These are phyloP conservation scores for Streptanthus diversifolius DNA, from an alignment of 345 rosid genomes.

Conservation along the genomic window DNA sequence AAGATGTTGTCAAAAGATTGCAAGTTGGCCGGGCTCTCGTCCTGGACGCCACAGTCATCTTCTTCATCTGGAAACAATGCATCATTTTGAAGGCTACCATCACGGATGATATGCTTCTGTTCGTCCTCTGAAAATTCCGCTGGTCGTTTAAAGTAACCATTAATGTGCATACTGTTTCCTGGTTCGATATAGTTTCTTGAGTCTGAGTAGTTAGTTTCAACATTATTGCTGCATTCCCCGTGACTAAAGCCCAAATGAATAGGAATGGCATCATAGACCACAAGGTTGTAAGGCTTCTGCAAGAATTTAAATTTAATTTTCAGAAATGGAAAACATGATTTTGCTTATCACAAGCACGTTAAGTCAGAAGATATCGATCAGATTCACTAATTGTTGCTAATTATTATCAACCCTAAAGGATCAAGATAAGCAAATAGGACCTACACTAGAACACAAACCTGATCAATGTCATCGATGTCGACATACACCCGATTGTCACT, in stretches of 20 bases:
- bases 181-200: constrained; percentile 8
- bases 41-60: constrained; percentile 37
- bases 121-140: constrained; percentile 42
- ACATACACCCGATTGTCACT: constrained; percentile 43
- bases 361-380: neutral
- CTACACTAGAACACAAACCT: constrained; percentile 44
- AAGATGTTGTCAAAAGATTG: constrained; percentile 46
- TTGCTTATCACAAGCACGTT: no score
- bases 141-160: constrained; percentile 21
- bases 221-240: constrained; percentile 56
- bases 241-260: constrained; percentile 42
- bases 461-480: constrained; percentile 50
- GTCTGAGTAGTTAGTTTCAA: constrained; percentile 30
- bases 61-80: constrained; percentile 36
- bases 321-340: neutral
- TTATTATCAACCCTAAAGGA: neutral
- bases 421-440: neutral
- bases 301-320: neutral
- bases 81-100: constrained; percentile 20
- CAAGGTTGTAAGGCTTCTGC: constrained; percentile 42
- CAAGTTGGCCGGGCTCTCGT: constrained; percentile 33
- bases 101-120: constrained; percentile 41
- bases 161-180: constrained; percentile 26
- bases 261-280: constrained; percentile 43
- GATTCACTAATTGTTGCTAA: neutral